Conservation (phyloP, 768 basidiomycete species). For the Leucosporidium scottii region DNA sequence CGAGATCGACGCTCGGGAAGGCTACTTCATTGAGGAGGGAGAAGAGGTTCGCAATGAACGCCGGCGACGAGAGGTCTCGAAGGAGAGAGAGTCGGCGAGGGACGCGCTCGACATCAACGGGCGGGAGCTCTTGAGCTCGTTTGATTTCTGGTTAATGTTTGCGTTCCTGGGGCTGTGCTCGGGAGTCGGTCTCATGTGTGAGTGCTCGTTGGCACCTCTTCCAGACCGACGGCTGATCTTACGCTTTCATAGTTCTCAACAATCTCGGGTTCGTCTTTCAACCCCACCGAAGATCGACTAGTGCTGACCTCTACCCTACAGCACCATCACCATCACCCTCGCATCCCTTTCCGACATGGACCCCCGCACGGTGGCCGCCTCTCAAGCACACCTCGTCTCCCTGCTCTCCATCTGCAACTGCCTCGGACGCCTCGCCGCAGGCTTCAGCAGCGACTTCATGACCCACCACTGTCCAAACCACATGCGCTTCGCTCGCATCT, state of each 20-base stretch:
- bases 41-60: neutral
- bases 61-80: neutral
- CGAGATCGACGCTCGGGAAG: conserved; percentile 11
- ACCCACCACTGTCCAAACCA: conserved; percentile 6
- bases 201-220: no score
- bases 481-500: conserved; percentile 20
- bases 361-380: neutral
- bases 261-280: neutral
- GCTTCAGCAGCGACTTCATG: conserved; percentile 12
- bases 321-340: conserved; percentile 29
- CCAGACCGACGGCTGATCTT: no score
- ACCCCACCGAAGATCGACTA: no score
- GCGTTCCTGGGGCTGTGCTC: neutral
- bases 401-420: conserved; percentile 29
- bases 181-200: conserved; percentile 4
- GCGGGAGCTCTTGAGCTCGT: neutral
- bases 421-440: conserved; percentile 18
- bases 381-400: conserved; percentile 26
- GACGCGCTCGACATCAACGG: neutral
- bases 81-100: neutral
- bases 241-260: no score
- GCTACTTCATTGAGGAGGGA: neutral
- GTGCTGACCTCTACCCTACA: neutral
- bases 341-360: conserved; percentile 9
- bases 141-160: conserved; percentile 1